These are phyloP conservation scores for Geosmithia morbida DNA, from an alignment of 2,329 filamentous ascomycete genomes.

Conservation along the genomic window DNA sequence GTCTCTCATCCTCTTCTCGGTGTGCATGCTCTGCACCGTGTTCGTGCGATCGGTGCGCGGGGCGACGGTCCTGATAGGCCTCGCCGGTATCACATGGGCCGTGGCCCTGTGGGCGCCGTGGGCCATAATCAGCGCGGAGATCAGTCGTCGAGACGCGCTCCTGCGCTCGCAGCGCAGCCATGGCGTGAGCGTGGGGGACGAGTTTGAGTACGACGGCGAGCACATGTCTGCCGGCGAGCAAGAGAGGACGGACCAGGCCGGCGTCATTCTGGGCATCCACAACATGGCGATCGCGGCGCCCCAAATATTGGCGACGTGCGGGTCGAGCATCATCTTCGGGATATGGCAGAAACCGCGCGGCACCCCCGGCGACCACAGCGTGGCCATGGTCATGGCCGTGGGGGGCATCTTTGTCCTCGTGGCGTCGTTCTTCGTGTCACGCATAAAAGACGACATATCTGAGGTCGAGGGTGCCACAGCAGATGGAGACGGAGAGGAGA, in stretches of 20 bases:
- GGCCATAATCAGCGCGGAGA: constrained; percentile 86
- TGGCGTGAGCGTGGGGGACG: constrained; percentile 4
- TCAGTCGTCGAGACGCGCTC: constrained; percentile 62
- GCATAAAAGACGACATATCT: constrained; percentile 46
- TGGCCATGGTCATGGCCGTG: constrained; percentile 73
- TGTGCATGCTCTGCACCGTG: constrained; percentile 71
- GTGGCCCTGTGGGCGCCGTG: constrained; percentile 90
- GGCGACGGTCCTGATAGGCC: constrained; percentile 63
- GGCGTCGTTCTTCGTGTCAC: constrained; percentile 58
- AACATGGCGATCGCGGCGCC: constrained; percentile 89
- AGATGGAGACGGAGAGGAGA: constrained; percentile 9
- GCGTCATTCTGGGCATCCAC: constrained; percentile 86
- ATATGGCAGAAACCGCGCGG: constrained; percentile 78
- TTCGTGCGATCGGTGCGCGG: constrained; percentile 56
- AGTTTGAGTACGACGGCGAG: background rate
- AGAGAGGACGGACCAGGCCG: constrained; percentile 59
- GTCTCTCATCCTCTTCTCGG: constrained; percentile 70
- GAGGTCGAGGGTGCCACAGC: constrained; percentile 21
- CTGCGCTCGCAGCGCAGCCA: constrained; percentile 19
- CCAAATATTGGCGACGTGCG: constrained; percentile 78
- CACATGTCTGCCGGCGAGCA: constrained; percentile 6
- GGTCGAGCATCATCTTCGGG: constrained; percentile 73
- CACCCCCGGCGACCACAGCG: constrained; percentile 70
- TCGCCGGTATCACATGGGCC: constrained; percentile 85
- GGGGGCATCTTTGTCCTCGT: constrained; percentile 67